Evolutionary conservation across 257 asterid species (phyloP).

Genomic region (Solanum piurae): DNA sequence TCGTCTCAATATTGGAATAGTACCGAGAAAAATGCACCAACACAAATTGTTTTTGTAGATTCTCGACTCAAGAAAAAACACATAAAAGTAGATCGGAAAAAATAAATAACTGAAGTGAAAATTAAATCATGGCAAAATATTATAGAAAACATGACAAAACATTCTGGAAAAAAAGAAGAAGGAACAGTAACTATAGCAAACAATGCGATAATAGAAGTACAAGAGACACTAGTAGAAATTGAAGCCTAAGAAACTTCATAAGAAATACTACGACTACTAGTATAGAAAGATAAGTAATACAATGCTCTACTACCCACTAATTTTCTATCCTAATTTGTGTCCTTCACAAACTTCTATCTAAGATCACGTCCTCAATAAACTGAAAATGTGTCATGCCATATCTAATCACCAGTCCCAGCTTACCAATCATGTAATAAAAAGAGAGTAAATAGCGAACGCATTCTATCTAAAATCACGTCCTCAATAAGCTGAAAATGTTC

Average conservation of each 20-base stretch:
- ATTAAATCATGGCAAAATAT: background rate
- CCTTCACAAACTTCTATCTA: background rate
- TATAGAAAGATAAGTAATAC: background rate
- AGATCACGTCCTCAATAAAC: background rate
- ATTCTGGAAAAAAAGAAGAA: background rate
- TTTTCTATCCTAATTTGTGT: background rate
- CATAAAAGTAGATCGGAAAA: background rate
- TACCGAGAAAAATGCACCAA: background rate
- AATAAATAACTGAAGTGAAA: background rate
- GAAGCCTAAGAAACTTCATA: background rate
- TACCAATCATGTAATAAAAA: background rate
- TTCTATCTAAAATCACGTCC: too few relatives aligned
- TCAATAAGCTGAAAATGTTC: background rate
- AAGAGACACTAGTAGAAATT: background rate
- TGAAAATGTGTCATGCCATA: accelerated
- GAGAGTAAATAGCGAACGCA: background rate
- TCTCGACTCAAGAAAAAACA: background rate
- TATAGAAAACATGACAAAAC: background rate
- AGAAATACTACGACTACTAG: background rate
- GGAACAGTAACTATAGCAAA: background rate
- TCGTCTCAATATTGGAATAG: background rate
- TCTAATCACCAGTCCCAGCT: background rate
- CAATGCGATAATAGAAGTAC: background rate
- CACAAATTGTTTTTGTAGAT: background rate
- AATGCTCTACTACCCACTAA: background rate